A percentile compares a stretch with the other conserved stretches of the same genome.
phyloP scores from a whole-genome alignment of 371 early-diverging fungal genomes.

The Lichtheimia ramosa region DNA sequence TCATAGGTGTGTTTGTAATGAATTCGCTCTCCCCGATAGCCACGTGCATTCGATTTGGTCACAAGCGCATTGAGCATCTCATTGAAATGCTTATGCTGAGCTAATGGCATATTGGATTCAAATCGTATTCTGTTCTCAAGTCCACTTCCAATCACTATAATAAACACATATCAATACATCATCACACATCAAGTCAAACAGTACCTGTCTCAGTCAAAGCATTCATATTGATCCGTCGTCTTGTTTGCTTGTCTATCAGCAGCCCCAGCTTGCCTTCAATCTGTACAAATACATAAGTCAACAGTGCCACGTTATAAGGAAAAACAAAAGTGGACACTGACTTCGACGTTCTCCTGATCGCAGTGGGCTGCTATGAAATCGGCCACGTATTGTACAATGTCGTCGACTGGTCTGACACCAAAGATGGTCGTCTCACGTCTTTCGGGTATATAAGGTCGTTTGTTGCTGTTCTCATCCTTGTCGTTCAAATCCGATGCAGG shows the following conservation, averaged over 20 bases:
- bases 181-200: too few species aligned
- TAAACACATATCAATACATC: background rate
- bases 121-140: slow-evolving; percentile 46
- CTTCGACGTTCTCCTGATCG: slow-evolving; percentile 61
- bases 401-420: slow-evolving; percentile 49
- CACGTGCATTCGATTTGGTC: slow-evolving; percentile 46
- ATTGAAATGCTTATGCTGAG: slow-evolving; percentile 71
- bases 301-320: too few species aligned
- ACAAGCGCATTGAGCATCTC: slow-evolving; percentile 60
- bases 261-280: slow-evolving; percentile 85
- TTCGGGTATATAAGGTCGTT: background rate
- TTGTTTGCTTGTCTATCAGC: slow-evolving; percentile 63
- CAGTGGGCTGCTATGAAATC: slow-evolving; percentile 62
- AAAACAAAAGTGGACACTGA: slow-evolving; percentile 28
- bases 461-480: background rate
- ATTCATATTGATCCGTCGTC: slow-evolving; percentile 58
- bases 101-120: slow-evolving; percentile 68
- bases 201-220: slow-evolving; percentile 70
- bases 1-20: slow-evolving; percentile 70
- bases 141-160: slow-evolving; percentile 16
- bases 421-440: slow-evolving; percentile 38
- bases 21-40: slow-evolving; percentile 52
- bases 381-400: slow-evolving; percentile 58
- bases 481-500: background rate
- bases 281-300: slow-evolving; percentile 27